Conservation (phyloP, 148 eudicot genomes). For the Arbutus unedo region DNA sequence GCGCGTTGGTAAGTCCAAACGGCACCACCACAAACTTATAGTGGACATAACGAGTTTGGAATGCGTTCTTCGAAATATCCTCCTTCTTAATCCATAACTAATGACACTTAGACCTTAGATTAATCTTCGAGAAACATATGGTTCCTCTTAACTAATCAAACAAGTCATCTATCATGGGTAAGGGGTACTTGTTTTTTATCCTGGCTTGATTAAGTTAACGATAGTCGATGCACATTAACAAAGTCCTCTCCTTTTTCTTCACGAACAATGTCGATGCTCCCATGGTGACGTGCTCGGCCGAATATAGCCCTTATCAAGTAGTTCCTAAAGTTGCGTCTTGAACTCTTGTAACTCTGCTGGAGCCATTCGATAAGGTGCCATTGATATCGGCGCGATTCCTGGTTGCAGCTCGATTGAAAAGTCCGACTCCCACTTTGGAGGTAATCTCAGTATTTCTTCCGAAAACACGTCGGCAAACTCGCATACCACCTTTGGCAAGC, state of each 20-base stretch:
- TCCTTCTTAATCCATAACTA: background rate
- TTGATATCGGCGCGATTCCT: background rate
- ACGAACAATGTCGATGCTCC: background rate
- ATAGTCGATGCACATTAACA: background rate
- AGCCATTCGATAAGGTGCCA: background rate
- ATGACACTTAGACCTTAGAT: background rate
- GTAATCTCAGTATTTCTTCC: background rate
- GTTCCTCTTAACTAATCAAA: background rate
- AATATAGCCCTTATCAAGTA: background rate
- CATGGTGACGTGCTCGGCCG: background rate
- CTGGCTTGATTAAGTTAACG: background rate
- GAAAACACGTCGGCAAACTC: background rate
- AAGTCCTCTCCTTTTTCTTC: background rate
- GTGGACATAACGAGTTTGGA: background rate
- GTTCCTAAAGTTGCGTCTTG: background rate
- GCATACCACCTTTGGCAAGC: background rate
- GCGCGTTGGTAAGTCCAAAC: background rate
- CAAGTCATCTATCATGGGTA: background rate
- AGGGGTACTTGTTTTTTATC: too few relatives aligned
- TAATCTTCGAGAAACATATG: background rate
- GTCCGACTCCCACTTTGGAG: background rate
- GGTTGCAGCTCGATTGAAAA: background rate
- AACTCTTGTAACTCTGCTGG: background rate
- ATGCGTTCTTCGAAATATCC: background rate
- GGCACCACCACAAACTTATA: conserved; percentile 8